Conservation (phyloP, 2,329 filamentous ascomycete genomes). For the Spiromastix sp. region DNA sequence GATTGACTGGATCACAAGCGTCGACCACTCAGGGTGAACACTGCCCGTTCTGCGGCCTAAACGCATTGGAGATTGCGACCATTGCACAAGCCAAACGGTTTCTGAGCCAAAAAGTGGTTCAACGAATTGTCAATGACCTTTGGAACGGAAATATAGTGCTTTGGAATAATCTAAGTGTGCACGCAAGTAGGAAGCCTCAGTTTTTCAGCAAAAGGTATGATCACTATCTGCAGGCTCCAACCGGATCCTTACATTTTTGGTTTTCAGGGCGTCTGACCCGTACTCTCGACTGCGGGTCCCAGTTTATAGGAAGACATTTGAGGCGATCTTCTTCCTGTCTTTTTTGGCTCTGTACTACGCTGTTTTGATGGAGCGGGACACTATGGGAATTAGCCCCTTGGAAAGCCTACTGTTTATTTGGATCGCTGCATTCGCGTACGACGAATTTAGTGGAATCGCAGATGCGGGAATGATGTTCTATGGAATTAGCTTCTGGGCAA, state of each 20-base stretch:
- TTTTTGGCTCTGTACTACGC: conserved; percentile 76
- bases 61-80: conserved; percentile 77
- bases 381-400: conserved; percentile 52
- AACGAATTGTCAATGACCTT: conserved; percentile 73
- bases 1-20: conserved; percentile 12
- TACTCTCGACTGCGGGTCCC: conserved; percentile 70
- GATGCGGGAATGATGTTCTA: conserved; percentile 85
- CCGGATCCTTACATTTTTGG: too few species aligned
- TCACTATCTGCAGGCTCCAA: conserved; percentile 5
- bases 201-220: conserved; percentile 54
- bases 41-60: conserved; percentile 64
- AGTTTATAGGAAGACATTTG: conserved; percentile 74
- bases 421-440: conserved; percentile 79
- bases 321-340: conserved; percentile 67
- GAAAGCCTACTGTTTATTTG: conserved; percentile 73
- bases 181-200: conserved; percentile 63
- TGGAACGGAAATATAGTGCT: conserved; percentile 83
- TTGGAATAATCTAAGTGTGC: conserved; percentile 67
- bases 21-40: conserved; percentile 26
- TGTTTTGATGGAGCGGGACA: conserved; percentile 67
- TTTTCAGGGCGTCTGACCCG: conserved; percentile 51
- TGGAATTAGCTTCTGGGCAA: conserved; percentile 70
- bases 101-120: conserved; percentile 66
- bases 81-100: conserved; percentile 77
- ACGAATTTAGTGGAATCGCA: conserved; percentile 73